Evolutionary conservation across 2,329 filamentous ascomycete species (phyloP), one percentile per base, ranked within the genome.

Genomic region (Aplosporella prunicola): DNA sequence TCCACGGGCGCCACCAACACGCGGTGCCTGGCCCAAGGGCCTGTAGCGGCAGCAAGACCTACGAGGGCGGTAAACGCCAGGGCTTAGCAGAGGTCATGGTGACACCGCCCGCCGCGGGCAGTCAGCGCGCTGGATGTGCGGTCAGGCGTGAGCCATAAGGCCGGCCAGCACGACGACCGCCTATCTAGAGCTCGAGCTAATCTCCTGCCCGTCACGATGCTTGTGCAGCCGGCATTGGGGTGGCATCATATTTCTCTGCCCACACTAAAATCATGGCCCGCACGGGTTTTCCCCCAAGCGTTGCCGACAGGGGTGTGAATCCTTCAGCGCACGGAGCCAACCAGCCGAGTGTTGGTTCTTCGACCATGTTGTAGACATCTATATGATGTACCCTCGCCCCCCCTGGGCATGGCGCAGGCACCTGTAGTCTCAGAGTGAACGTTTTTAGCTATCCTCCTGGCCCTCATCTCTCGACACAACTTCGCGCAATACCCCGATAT

Each of bases 201-300:
- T 40, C 32, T 40, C 38, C 32, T 27, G 38, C 30, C 27, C 32
- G 27, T 31, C 18, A 16, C 27, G 38, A 23, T 28, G 22, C 26
- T 26, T 29, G 22, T 35, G 38, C 32, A 26, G 35, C 35, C 26
- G 35, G 35, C 35, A 38, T 28, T 27, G 22, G 32, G 29, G 35
- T 38, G 35, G 35, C 35, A 38, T 38, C 35, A 38, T 38, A 23
- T 38, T 24, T 27, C 38, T 35, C 20, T 40, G 38, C 32, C 32
- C 40, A 42, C 40, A 50, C 51, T 57, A 59, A 58, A 58, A 54
- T 48, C 53, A 52, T 56, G 53, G 51, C 48, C 48, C 45, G 48
- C 44, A 47, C 47, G 43, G 48, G 42, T 44, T 36, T 40, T 35
- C 54, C 29, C 32, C 34, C 39, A 41, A 42, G 40, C 37, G 34